A percentile compares a stretch with the other conserved stretches of the same genome.
These are phyloP conservation scores for Marasmius tenuissimus DNA, from an alignment of 1,284 basidiomycete species.

Conservation along the genomic window DNA sequence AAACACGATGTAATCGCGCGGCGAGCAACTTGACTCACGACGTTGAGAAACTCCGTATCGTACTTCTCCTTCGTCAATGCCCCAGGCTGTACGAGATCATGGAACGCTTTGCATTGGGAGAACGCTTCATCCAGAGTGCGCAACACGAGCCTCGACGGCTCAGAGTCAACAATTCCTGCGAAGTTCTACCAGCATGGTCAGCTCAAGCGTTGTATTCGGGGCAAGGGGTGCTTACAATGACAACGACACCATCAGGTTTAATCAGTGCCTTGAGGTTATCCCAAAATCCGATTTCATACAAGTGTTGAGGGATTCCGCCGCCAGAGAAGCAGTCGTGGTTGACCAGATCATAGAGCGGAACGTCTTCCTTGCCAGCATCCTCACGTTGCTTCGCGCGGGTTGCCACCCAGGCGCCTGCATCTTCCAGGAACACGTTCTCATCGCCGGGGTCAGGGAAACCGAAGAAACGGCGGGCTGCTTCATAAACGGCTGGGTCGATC, in stretches of 20 bases:
- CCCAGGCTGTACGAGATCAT: slow-evolving; percentile 52
- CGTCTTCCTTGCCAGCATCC: slow-evolving; percentile 28
- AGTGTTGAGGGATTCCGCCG: slow-evolving; percentile 77
- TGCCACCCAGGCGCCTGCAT: slow-evolving; percentile 67
- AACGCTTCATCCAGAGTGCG: slow-evolving; percentile 70
- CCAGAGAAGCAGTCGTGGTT: slow-evolving; percentile 93
- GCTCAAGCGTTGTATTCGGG: neutral
- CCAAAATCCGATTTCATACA: slow-evolving; percentile 87
- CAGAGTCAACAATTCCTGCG: slow-evolving; percentile 66
- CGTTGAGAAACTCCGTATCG: slow-evolving; percentile 66
- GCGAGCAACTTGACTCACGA: slow-evolving; percentile 46
- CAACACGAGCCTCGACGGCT: slow-evolving; percentile 65
- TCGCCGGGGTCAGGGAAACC: slow-evolving; percentile 64
- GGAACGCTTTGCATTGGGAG: slow-evolving; percentile 77
- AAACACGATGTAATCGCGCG: neutral
- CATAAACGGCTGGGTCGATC: slow-evolving; percentile 85
- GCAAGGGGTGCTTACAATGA: slow-evolving; percentile 59
- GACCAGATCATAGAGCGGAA: slow-evolving; percentile 65
- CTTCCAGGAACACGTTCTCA: slow-evolving; percentile 66
- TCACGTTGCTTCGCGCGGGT: slow-evolving; percentile 26
- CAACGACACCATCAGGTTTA: slow-evolving; percentile 73
- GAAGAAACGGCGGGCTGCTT: slow-evolving; percentile 79
- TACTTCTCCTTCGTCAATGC: slow-evolving; percentile 43
- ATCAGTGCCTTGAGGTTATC: slow-evolving; percentile 62
- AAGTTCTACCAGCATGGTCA: slow-evolving; percentile 21